Percentiles rank a stretch among this genome's conserved stretches.
Conservation (phyloP, 1,139 yeast species). For the Zygosaccharomyces pseudobailii region DNA sequence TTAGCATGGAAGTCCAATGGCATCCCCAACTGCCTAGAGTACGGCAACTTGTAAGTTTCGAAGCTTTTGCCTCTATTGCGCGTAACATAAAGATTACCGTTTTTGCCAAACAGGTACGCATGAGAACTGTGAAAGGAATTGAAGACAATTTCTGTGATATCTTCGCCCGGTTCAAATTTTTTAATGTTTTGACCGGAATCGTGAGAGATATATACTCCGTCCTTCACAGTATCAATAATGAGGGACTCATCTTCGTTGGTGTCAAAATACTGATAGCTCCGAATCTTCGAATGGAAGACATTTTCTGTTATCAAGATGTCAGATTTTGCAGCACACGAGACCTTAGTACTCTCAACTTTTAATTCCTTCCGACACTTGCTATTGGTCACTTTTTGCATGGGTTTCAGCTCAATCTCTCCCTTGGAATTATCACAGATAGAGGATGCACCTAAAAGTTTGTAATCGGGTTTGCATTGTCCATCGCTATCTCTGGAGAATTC, state of each 20-base stretch:
- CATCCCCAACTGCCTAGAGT: constrained; percentile 38
- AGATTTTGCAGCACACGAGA: constrained; percentile 29
- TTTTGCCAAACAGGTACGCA: constrained; percentile 55
- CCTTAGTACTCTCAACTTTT: constrained; percentile 23
- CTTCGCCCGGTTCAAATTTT: constrained; percentile 41
- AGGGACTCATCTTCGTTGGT: constrained; percentile 61
- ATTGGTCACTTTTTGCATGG: constrained; percentile 42
- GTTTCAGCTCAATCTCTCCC: constrained; percentile 17
- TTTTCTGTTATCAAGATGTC: constrained; percentile 28
- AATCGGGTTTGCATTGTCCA: constrained; percentile 54
- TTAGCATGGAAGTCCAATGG: constrained; percentile 53
- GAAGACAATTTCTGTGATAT: constrained; percentile 48
- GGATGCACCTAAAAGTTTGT: constrained; percentile 30
- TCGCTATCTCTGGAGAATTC: constrained; percentile 47
- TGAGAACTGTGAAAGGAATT: constrained; percentile 63
- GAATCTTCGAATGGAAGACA: constrained; percentile 31
- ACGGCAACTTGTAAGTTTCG: constrained; percentile 46
- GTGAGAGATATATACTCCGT: constrained; percentile 59
- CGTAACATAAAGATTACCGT: constrained; percentile 51
- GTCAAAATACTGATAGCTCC: constrained; percentile 35
- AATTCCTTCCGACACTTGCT: constrained; percentile 41
- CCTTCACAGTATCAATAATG: constrained; percentile 52
- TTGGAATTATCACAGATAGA: constrained; percentile 33
- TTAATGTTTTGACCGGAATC: constrained; percentile 70
- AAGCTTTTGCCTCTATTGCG: constrained; percentile 65